These are phyloP conservation scores for Coemansia sp. DNA, from an alignment of 192 early-diverging fungal genomes.

Conservation along the genomic window DNA sequence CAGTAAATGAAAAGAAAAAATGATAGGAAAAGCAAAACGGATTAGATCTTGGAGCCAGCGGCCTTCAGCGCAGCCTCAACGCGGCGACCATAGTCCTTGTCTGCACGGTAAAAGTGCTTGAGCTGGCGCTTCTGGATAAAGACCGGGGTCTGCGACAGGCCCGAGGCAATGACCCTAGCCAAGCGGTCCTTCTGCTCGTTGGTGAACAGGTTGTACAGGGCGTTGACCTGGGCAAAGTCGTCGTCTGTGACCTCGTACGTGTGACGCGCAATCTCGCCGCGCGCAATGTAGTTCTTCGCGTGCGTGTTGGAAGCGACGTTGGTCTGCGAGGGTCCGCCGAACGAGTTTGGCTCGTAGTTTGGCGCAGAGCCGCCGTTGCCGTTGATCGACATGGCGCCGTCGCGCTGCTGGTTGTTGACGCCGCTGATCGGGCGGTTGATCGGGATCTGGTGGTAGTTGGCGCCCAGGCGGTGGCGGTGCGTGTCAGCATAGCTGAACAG, in stretches of 20 bases:
- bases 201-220: constrained; percentile 66
- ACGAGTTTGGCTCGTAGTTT: constrained; percentile 75
- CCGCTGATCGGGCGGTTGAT: constrained; percentile 72
- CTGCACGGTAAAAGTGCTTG: constrained; percentile 69
- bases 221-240: constrained; percentile 67
- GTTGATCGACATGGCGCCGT: constrained; percentile 65
- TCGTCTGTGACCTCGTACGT: constrained; percentile 57
- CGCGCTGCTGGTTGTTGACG: constrained; percentile 73
- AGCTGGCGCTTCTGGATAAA: constrained; percentile 71
- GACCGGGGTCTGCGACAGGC: constrained; percentile 63
- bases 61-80: constrained; percentile 64
- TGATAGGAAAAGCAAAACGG: neutral
- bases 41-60: constrained; percentile 54
- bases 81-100: constrained; percentile 69
- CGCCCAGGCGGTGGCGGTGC: constrained; percentile 79
- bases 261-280: constrained; percentile 63
- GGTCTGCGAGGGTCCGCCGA: constrained; percentile 61
- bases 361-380: constrained; percentile 60
- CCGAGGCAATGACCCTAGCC: constrained; percentile 61
- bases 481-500: constrained; percentile 84
- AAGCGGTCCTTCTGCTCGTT: constrained; percentile 62
- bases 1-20: neutral
- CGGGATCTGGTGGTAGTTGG: constrained; percentile 79
- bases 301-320: constrained; percentile 57
- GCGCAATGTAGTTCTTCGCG: constrained; percentile 45